phyloP scores from a whole-genome alignment of 768 basidiomycete genomes.

The Amanita jacksonii region DNA sequence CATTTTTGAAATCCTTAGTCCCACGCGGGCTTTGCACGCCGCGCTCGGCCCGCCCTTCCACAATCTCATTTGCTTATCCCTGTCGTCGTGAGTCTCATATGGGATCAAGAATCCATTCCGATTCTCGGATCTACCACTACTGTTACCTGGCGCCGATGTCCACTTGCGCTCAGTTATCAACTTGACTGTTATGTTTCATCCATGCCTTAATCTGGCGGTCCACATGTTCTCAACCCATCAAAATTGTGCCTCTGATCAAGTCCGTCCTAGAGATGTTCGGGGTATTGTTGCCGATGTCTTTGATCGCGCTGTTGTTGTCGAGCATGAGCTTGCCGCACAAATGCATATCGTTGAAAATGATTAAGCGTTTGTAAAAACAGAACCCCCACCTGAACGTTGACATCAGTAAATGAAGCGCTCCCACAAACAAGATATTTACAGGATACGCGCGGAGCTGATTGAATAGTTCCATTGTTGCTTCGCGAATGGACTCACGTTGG shows the following conservation, averaged over 20 bases:
- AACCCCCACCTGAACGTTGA: constrained; percentile 53
- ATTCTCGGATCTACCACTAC: constrained; percentile 5
- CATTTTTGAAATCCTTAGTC: neutral
- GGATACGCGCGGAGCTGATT: constrained; percentile 68
- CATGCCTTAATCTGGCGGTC: too few species aligned
- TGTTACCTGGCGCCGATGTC: too few species aligned
- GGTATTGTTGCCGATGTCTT: constrained; percentile 14
- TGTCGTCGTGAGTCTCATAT: neutral
- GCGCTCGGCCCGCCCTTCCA: constrained; percentile 2
- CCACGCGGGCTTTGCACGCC: constrained; percentile 5
- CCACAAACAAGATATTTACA: constrained; percentile 33
- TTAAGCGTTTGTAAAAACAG: constrained; percentile 73
- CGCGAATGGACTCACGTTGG: constrained; percentile 65
- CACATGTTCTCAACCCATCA: too few species aligned
- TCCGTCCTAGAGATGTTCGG: constrained; percentile 7
- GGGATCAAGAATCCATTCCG: neutral
- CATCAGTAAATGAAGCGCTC: constrained; percentile 7
- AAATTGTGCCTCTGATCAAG: too few species aligned
- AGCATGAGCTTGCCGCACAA: constrained; percentile 71
- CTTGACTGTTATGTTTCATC: too few species aligned
- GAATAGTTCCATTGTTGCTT: constrained; percentile 76
- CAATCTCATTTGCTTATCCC: neutral
- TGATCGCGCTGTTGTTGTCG: constrained; percentile 37
- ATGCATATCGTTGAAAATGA: constrained; percentile 84
- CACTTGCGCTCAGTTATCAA: too few species aligned